These are phyloP conservation scores for Colletotrichum falcatum DNA, from an alignment of 2,329 filamentous ascomycete species.

Conservation along the genomic window DNA sequence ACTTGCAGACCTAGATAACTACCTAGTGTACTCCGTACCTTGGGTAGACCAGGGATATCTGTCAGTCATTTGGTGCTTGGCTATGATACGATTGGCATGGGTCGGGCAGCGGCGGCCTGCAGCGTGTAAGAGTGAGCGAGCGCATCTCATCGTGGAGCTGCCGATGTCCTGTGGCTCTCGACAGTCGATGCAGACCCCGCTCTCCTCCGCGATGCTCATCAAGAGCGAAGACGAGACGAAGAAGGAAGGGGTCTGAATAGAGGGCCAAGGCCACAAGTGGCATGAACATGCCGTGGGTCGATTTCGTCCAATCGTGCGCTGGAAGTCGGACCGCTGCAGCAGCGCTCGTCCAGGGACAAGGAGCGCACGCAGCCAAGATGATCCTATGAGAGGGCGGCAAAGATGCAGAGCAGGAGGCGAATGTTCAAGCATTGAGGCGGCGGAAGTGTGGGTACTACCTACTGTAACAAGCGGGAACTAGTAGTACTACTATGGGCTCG, in stretches of 20 bases:
- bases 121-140: slow-evolving; percentile 35
- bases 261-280: slow-evolving; percentile 14
- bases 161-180: slow-evolving; percentile 14
- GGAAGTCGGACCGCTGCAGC: slow-evolving; percentile 11
- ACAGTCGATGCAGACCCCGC: slow-evolving; percentile 5
- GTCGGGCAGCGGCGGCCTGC: slow-evolving; percentile 35
- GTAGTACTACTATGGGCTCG: neutral
- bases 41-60: slow-evolving; percentile 1
- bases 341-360: slow-evolving; percentile 11
- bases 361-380: neutral
- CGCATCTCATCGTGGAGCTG: slow-evolving; percentile 18
- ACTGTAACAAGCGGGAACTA: neutral
- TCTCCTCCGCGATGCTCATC: slow-evolving; percentile 11
- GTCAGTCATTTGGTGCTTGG: slow-evolving; percentile 16
- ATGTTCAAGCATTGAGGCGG: slow-evolving; percentile 8
- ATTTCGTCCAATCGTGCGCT: slow-evolving; percentile 36
- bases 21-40: too few relatives aligned
- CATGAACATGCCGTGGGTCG: slow-evolving; percentile 36
- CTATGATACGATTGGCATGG: neutral
- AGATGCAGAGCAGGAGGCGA: neutral
- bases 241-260: slow-evolving; percentile 11
- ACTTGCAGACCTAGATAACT: slow-evolving; percentile 26
- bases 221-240: slow-evolving; percentile 37
- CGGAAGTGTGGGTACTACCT: neutral
- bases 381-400: slow-evolving; percentile 16